These are phyloP conservation scores for Ceriops tagal DNA, from an alignment of 345 rosid genomes.

Conservation along the genomic window DNA sequence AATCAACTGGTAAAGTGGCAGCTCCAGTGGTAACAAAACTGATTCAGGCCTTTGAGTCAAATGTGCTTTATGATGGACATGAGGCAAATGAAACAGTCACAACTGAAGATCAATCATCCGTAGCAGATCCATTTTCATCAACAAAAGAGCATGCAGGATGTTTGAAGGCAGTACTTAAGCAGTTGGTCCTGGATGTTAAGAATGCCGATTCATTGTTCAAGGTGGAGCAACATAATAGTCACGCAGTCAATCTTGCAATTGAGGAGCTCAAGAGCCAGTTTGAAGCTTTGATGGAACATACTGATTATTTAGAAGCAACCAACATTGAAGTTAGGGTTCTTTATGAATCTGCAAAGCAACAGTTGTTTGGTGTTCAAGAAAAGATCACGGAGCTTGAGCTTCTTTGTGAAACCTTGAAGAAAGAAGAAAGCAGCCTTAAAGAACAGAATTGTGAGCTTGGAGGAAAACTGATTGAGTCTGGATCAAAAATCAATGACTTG, in stretches of 20 bases:
- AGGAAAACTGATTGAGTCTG: conserved; percentile 37
- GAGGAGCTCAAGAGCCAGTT: conserved; percentile 41
- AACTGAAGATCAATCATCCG: conserved; percentile 32
- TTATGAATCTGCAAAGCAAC: conserved; percentile 57
- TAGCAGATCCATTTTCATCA: conserved; percentile 38
- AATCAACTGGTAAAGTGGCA: conserved; percentile 39
- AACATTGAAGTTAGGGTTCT: conserved; percentile 55
- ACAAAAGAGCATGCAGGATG: conserved; percentile 45
- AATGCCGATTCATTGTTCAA: conserved; percentile 35
- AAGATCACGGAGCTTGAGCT: conserved; percentile 46
- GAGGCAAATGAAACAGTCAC: conserved; percentile 38
- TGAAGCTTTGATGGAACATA: conserved; percentile 49
- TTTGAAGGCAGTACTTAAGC: conserved; percentile 52
- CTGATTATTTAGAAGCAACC: conserved; percentile 46
- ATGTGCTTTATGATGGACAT: conserved; percentile 49
- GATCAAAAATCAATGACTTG: conserved; percentile 45
- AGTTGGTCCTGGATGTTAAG: conserved; percentile 49
- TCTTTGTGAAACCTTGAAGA: conserved; percentile 42
- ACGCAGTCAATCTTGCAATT: conserved; percentile 30
- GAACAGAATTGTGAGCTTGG: conserved; percentile 49
- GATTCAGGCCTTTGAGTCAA: conserved; percentile 82
- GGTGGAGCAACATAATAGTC: conserved; percentile 39
- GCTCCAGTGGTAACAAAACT: conserved; percentile 61
- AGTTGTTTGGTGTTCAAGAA: conserved; percentile 35
- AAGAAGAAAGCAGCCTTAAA: conserved; percentile 36